Percentiles rank a stretch among this genome's conserved stretches.
Conservation (phyloP, 495 filamentous ascomycete genomes). For the Bathelium albidoporum region DNA sequence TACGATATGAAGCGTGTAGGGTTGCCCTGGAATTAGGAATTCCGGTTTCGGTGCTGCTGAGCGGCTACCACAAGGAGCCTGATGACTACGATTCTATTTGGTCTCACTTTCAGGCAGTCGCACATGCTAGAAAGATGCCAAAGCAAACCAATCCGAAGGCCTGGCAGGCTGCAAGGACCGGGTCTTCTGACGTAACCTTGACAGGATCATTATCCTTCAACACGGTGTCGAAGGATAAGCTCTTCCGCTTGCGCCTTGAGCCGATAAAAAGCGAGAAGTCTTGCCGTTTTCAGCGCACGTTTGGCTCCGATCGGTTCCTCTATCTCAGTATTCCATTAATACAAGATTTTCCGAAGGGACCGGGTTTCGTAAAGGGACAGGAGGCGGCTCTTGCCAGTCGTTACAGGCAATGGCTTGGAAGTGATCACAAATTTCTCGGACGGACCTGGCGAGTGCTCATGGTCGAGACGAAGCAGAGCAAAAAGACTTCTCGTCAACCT, state of each 20-base stretch:
- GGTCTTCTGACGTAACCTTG: slow-evolving; percentile 20
- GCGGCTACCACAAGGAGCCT: neutral
- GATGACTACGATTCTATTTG: slow-evolving; percentile 12
- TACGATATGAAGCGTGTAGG: slow-evolving; percentile 4
- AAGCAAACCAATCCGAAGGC: neutral
- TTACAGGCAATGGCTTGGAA: slow-evolving; percentile 18
- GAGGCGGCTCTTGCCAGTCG: slow-evolving; percentile 9
- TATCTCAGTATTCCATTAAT: slow-evolving; percentile 21
- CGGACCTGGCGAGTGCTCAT: slow-evolving; percentile 25
- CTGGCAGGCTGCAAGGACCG: slow-evolving; percentile 14
- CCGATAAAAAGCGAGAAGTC: slow-evolving; percentile 16
- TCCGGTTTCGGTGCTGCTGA: neutral
- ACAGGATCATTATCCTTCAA: slow-evolving; percentile 19
- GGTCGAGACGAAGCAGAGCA: slow-evolving; percentile 18
- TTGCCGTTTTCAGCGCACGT: slow-evolving; percentile 23
- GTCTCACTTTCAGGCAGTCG: neutral
- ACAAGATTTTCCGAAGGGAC: neutral
- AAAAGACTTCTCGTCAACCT: slow-evolving; percentile 7
- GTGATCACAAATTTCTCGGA: slow-evolving; percentile 23
- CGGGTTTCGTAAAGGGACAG: slow-evolving; percentile 11
- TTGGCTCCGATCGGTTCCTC: slow-evolving; percentile 24
- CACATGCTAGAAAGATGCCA: neutral
- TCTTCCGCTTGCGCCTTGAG: slow-evolving; percentile 20
- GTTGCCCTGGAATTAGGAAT: neutral
- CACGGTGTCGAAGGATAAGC: neutral